Percentiles rank a stretch among this genome's conserved stretches.
phyloP scores from a whole-genome alignment of 441 rosid genomes.

The Corymbia calophylla region DNA sequence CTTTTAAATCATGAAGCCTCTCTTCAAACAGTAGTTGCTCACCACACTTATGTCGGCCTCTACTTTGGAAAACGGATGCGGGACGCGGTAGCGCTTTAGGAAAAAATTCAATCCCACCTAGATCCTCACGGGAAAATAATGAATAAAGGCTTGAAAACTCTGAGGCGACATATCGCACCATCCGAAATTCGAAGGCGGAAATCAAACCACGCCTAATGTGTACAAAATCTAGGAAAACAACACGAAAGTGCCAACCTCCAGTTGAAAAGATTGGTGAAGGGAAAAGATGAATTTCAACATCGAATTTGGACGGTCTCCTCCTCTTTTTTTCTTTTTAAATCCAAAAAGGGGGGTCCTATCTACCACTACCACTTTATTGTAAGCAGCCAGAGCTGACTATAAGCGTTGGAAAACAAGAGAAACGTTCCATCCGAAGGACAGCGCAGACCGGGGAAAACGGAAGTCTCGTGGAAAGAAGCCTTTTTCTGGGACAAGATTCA shows the following conservation, averaged over 20 bases:
- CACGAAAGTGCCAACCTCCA: fast-evolving
- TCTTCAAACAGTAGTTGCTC: background rate
- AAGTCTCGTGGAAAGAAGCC: background rate
- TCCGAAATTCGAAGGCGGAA: background rate
- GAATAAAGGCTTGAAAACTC: background rate
- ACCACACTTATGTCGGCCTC: background rate
- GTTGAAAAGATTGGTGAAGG: background rate
- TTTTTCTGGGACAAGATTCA: background rate
- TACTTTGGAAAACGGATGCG: background rate
- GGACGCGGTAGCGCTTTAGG: background rate
- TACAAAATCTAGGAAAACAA: background rate
- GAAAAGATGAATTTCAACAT: background rate
- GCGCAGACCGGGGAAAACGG: background rate
- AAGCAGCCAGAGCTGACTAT: background rate
- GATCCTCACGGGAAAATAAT: background rate
- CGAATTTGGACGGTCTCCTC: background rate
- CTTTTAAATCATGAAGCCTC: background rate
- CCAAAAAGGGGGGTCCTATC: background rate
- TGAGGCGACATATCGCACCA: background rate
- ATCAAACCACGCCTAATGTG: background rate
- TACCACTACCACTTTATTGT: background rate
- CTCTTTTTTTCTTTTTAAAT: background rate
- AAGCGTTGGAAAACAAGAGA: background rate
- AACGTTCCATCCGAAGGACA: background rate
- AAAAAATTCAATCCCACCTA: background rate